Conservation (phyloP, 2,329 filamentous ascomycete species). For the Rugonectria rugulosa region DNA sequence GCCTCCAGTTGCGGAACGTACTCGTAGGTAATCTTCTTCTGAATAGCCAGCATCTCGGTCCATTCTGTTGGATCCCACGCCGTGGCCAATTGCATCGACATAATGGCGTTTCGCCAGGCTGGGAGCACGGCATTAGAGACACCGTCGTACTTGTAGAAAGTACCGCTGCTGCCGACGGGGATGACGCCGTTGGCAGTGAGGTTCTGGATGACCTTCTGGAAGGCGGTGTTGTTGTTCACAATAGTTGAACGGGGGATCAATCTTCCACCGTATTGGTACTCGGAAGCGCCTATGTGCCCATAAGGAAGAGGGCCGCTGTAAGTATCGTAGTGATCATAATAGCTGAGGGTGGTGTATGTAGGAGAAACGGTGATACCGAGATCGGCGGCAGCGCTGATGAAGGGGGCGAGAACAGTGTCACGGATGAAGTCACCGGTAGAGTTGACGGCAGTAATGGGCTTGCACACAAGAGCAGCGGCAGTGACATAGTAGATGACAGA, state of each 20-base stretch:
- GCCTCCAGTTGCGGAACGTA: constrained; percentile 38
- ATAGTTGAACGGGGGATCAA: constrained; percentile 45
- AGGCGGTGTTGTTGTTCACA: constrained; percentile 38
- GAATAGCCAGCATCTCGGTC: constrained; percentile 40
- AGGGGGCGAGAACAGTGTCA: constrained; percentile 50
- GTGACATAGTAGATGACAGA: constrained; percentile 51
- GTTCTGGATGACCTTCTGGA: constrained; percentile 41
- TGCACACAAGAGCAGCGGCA: constrained; percentile 47
- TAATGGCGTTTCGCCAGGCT: constrained; percentile 45
- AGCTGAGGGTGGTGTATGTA: constrained; percentile 40
- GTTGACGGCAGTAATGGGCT: constrained; percentile 54
- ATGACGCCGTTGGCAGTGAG: constrained; percentile 43
- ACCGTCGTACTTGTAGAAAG: constrained; percentile 39
- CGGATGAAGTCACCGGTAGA: constrained; percentile 48
- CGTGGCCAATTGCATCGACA: constrained; percentile 42
- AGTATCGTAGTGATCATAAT: constrained; percentile 39
- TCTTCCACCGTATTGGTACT: constrained; percentile 46
- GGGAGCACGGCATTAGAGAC: constrained; percentile 49
- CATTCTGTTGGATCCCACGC: constrained; percentile 36
- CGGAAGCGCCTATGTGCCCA: constrained; percentile 43
- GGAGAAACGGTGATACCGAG: constrained; percentile 38
- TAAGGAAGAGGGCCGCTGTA: constrained; percentile 47
- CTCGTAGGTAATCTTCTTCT: constrained; percentile 41
- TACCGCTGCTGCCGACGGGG: constrained; percentile 41
- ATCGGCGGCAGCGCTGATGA: constrained; percentile 41